Conservation (phyloP, 768 basidiomycete genomes). For the Lentinula edodes region DNA sequence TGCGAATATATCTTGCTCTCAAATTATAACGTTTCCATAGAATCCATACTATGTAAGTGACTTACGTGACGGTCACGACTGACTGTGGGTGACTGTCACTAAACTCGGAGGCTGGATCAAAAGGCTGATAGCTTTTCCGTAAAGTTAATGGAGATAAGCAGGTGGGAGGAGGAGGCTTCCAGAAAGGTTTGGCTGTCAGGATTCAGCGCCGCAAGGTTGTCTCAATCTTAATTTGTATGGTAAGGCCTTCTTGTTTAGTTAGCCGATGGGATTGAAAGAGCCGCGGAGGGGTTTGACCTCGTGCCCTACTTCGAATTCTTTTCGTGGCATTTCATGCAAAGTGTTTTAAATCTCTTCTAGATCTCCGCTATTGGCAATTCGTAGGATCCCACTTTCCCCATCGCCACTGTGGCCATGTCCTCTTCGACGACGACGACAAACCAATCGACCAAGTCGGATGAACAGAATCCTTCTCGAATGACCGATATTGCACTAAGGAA, state of each 20-base stretch:
- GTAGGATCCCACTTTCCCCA: conserved; percentile 16
- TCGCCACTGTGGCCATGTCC: conserved; percentile 20
- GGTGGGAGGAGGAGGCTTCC: background rate
- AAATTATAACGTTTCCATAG: too few relatives aligned
- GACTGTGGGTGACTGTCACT: too few relatives aligned
- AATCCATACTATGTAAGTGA: too few relatives aligned
- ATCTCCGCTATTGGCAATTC: conserved; percentile 19
- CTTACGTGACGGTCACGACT: too few relatives aligned
- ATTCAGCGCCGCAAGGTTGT: conserved; percentile 31
- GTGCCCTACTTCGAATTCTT: conserved; percentile 65
- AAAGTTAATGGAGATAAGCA: conserved; percentile 32
- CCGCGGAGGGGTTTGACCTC: conserved; percentile 54
- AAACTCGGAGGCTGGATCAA: too few relatives aligned
- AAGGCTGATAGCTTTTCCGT: conserved; percentile 13
- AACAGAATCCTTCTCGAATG: background rate
- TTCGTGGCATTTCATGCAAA: conserved; percentile 19
- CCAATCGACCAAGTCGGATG: conserved; percentile 22
- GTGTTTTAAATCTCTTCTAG: conserved; percentile 48
- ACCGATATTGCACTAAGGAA: conserved; percentile 69
- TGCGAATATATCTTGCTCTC: too few relatives aligned
- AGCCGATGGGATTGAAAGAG: conserved; percentile 24
- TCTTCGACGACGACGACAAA: conserved; percentile 31
- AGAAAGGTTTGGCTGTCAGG: conserved; percentile 34
- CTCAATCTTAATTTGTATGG: conserved; percentile 43
- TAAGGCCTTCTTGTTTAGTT: background rate